Base-by-base conservation (phyloP, 2,329 filamentous ascomycete species). In the Ophiostoma sp. region DNA sequence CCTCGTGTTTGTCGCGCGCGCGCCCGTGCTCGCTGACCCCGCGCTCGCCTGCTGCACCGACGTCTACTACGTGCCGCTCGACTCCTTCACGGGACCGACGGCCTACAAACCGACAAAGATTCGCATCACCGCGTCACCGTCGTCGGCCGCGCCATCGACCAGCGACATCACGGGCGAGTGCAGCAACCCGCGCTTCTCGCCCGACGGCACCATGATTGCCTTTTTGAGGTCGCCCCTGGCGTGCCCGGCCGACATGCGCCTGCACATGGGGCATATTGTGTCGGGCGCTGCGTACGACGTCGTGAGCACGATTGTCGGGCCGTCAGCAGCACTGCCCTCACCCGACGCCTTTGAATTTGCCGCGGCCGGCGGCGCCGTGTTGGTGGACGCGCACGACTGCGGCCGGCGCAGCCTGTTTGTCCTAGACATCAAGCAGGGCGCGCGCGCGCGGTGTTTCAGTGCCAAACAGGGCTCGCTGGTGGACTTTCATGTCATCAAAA, bases 141-240 rank as follows among this genome's bases (percentile, higher is more conserved):
- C 55, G 36, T 18, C 62, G 60, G 68, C 14, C 47, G 55, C 45
- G 40, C 14, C 38, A 4, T 49, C 49, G 4, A 36, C n/a, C 55
- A 40, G 36, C 7, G 36, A 14, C 6, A 7, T n/a, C 41, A 67
- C 16, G 42, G 68, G 8, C 14, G 47, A 55, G 14, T 18, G 38
- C 55, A 65, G 65, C 40, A 74, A 76, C 47, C 76, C 79, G 11
- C 73, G 76, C 6, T 77, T 80, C 70, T 77, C 77, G 3, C 77
- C 78, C 0, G 76, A 81, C 67, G 78, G 76, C 3, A 73, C 74
- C 16, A 73, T 74, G 62, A 71, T 81, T 8, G 76, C 75, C 2
- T 81, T 80, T 65, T 64, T 79, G 18, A 74, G 76, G 40, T 49
- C 72, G 6, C 71, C 74, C 0, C 69, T 72, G 4, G 68, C 69